A percentile compares a stretch with the other conserved stretches of the same genome.
Evolutionary conservation across 805 yeast genomes (phyloP).

Genomic region (Phaffomyces antillensis): DNA sequence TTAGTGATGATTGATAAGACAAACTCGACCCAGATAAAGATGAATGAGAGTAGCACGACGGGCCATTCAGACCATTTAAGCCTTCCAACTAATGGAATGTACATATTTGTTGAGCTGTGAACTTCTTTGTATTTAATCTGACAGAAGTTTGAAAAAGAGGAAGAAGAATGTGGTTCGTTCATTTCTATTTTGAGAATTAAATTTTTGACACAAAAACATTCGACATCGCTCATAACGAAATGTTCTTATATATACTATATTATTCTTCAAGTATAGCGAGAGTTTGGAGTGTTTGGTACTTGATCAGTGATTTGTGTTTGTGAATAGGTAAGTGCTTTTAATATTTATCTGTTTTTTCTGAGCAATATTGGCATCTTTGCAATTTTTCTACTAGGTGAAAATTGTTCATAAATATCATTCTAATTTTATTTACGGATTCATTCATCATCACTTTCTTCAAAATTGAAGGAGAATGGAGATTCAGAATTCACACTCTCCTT

Average conservation of each 20-base stretch:
- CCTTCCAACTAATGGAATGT: constrained; percentile 38
- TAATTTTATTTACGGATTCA: background rate
- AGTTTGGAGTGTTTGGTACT: too few relatives aligned
- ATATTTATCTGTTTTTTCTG: too few relatives aligned
- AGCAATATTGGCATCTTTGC: too few relatives aligned
- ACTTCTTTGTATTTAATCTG: background rate
- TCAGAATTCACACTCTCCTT: background rate
- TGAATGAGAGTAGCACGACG: constrained; percentile 35
- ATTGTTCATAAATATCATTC: background rate
- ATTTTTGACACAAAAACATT: background rate
- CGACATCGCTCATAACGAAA: too few relatives aligned
- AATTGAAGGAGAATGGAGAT: constrained; percentile 18
- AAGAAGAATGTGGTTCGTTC: background rate
- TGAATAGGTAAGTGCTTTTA: too few relatives aligned
- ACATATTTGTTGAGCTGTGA: constrained; percentile 3
- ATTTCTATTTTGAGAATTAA: too few relatives aligned
- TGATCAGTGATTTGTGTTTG: too few relatives aligned
- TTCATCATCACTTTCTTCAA: constrained; percentile 19
- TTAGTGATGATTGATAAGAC: constrained; percentile 37
- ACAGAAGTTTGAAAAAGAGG: background rate
- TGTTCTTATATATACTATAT: too few relatives aligned
- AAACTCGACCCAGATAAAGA: constrained; percentile 44
- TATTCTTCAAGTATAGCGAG: too few relatives aligned
- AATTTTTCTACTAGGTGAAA: too few relatives aligned
- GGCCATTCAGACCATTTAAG: constrained; percentile 44